Conservation (phyloP, 169 alveolate species). For the Eimeria acervulina region DNA sequence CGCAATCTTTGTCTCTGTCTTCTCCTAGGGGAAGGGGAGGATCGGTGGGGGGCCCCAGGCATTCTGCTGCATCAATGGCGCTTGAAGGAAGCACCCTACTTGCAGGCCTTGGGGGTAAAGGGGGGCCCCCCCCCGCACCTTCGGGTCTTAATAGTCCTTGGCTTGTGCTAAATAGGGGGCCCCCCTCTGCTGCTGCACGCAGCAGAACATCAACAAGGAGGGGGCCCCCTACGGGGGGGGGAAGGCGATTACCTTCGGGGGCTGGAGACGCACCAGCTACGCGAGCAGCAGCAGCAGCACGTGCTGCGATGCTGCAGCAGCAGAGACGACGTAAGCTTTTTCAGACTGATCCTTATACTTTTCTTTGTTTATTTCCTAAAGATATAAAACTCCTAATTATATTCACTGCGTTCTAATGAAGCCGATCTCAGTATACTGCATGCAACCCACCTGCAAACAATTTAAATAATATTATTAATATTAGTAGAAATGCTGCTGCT, state of each 20-base stretch:
- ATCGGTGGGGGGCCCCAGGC: neutral
- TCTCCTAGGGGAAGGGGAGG: neutral
- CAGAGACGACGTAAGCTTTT: constrained; percentile 3
- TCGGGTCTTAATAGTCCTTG: constrained; percentile 5
- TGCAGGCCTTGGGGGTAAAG: neutral
- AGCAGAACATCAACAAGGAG: neutral
- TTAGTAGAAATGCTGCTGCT: too few species aligned
- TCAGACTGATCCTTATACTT: too few species aligned
- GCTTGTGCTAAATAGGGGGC: neutral
- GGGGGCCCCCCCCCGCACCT: constrained; percentile 33
- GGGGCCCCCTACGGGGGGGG: constrained; percentile 21
- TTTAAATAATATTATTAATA: too few species aligned
- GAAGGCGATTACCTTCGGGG: neutral
- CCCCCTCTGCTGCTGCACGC: constrained; percentile 49
- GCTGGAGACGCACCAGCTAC: constrained; percentile 8
- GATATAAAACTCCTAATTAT: too few species aligned
- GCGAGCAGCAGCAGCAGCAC: constrained; percentile 52
- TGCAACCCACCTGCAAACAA: too few species aligned
- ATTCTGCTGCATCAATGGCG: constrained; percentile 2
- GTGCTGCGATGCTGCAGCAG: constrained; percentile 58
- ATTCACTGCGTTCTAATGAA: too few species aligned
- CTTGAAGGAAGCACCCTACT: neutral
- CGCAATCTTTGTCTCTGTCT: neutral
- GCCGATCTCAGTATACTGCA: too few species aligned
- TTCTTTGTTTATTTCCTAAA: too few species aligned